These are phyloP conservation scores for Phytophthora pistaciae DNA, from an alignment of 352 stramenopile genomes.

Conservation along the genomic window DNA sequence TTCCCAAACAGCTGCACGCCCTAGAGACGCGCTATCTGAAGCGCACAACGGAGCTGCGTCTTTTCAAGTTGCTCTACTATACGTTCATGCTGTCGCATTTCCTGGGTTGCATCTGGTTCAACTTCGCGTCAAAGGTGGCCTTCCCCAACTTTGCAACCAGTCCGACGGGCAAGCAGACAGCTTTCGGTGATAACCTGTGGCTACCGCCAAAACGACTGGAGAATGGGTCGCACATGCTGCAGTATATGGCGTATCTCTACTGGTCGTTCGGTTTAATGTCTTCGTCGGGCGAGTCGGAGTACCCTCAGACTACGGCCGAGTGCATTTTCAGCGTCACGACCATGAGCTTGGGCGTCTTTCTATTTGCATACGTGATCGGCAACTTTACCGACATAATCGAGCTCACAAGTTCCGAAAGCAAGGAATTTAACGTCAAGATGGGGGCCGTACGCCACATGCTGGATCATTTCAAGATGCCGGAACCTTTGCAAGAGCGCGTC, in stretches of 20 bases:
- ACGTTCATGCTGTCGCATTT: conserved; percentile 2
- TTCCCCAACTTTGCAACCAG: neutral
- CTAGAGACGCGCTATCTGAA: neutral
- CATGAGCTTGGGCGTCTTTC: conserved; percentile 41
- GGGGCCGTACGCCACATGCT: conserved; percentile 53
- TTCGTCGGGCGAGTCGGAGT: conserved; percentile 41
- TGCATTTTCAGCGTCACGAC: conserved; percentile 53
- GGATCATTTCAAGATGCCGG: conserved; percentile 52
- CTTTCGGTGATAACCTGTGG: neutral
- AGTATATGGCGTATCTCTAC: conserved; percentile 54
- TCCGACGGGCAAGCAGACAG: neutral
- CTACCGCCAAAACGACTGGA: conserved; percentile 12
- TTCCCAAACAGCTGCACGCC: neutral
- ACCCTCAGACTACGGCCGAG: conserved; percentile 45
- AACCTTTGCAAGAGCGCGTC: conserved; percentile 47
- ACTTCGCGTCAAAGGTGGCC: neutral
- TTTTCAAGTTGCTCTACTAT: conserved; percentile 4
- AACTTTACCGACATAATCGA: conserved; percentile 61
- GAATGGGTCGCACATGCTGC: conserved; percentile 10
- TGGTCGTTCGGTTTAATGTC: conserved; percentile 65
- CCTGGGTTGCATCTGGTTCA: conserved; percentile 1
- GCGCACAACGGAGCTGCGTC: neutral
- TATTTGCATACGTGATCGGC: conserved; percentile 62
- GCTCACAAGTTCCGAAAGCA: conserved; percentile 56
- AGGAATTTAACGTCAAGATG: conserved; percentile 58